These are phyloP conservation scores for Aurantiochytrium sp. DNA, from an alignment of 108 stramenopile genomes.

Conservation along the genomic window DNA sequence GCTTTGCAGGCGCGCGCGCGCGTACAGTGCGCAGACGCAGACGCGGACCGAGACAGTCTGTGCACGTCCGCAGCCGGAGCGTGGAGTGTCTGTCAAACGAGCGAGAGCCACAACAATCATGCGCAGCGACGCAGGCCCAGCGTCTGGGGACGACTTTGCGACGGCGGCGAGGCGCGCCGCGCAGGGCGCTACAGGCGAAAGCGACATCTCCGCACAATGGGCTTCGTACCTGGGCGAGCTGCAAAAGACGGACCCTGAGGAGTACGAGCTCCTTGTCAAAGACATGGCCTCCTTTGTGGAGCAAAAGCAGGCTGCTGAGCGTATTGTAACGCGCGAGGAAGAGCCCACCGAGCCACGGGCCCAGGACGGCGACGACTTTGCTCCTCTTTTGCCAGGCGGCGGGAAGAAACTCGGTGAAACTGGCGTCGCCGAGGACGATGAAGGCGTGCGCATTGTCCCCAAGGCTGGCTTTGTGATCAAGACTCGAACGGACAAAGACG, in stretches of 20 bases:
- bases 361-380: not conserved
- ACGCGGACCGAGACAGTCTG: no score
- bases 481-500: not conserved
- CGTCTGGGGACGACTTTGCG: not conserved
- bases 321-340: not conserved
- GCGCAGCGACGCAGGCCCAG: no score
- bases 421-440: not conserved
- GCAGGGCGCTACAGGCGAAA: not conserved
- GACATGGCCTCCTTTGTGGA: conserved; percentile 17
- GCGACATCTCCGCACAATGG: not conserved
- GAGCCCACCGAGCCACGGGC: not conserved
- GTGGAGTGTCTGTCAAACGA: no score
- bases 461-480: conserved; percentile 22
- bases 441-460: conserved; percentile 20
- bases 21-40: no score
- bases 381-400: not conserved
- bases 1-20: no score
- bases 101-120: no score
- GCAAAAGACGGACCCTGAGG: conserved; percentile 29
- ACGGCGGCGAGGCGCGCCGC: not conserved
- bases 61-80: no score
- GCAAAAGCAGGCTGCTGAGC: not conserved
- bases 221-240: conserved; percentile 22
- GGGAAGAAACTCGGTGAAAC: not conserved
- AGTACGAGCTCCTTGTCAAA: conserved; percentile 18